A percentile compares a stretch with the other conserved stretches of the same genome.
Evolutionary conservation across 73 alveolate genomes (phyloP).

Genomic region (Blepharisma stoltei): DNA sequence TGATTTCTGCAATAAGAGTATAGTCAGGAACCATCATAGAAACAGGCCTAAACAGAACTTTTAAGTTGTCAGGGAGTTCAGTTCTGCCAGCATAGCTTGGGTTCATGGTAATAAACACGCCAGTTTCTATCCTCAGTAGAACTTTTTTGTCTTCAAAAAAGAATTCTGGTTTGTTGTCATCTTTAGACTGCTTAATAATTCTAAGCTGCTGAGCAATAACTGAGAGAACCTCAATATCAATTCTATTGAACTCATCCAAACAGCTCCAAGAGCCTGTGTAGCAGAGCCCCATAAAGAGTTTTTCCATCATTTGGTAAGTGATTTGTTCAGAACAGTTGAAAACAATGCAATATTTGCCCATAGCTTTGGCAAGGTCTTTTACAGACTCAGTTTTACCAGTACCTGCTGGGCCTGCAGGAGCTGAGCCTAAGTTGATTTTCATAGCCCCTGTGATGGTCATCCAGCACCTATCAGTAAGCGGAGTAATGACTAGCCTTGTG

Average conservation of each 20-base stretch:
- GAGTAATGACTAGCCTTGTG: slow-evolving; percentile 91
- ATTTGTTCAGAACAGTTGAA: slow-evolving; percentile 88
- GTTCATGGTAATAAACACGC: slow-evolving; percentile 97
- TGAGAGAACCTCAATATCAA: slow-evolving; percentile 95
- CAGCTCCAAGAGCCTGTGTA: slow-evolving; percentile 96
- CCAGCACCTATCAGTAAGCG: slow-evolving; percentile 94
- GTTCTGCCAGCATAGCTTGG: slow-evolving; percentile 99
- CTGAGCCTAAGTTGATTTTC: slow-evolving; percentile 82
- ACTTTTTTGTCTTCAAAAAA: slow-evolving; percentile 87
- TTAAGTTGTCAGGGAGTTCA: slow-evolving; percentile 97
- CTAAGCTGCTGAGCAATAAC: slow-evolving; percentile 95
- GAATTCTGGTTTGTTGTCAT: slow-evolving; percentile 80
- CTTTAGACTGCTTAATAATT: slow-evolving; percentile 92
- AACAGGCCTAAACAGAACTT: slow-evolving; percentile 87
- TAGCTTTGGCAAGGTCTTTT: slow-evolving; percentile 87
- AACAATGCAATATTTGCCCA: slow-evolving; percentile 84
- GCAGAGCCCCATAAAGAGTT: slow-evolving; percentile 83
- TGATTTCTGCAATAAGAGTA: slow-evolving; percentile 98
- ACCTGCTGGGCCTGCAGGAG: slow-evolving; percentile 99
- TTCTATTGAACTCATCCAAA: slow-evolving; percentile 98
- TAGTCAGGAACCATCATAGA: slow-evolving; percentile 94
- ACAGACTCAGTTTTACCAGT: slow-evolving; percentile 99
- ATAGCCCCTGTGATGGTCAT: slow-evolving; percentile 91
- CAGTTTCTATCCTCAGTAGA: slow-evolving; percentile 78
- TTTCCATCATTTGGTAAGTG: slow-evolving; percentile 79